phyloP scores from a whole-genome alignment of 2,329 filamentous ascomycete species.

The Xylaria multiplex region DNA sequence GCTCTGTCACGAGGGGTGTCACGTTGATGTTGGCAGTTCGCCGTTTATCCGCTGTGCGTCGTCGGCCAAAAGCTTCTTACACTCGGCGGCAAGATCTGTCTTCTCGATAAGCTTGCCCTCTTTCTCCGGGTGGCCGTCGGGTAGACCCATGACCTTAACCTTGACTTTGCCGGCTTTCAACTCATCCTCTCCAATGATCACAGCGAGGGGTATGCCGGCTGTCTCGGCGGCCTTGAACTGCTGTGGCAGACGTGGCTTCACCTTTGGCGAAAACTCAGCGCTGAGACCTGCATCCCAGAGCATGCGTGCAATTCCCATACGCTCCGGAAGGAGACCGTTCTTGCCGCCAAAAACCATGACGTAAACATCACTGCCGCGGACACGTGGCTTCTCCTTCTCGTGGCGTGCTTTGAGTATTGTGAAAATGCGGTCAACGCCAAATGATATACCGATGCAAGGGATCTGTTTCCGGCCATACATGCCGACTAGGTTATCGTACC shows the following conservation, averaged over 20 bases:
- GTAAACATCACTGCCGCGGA: conserved; percentile 72
- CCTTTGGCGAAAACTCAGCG: conserved; percentile 89
- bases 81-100: conserved; percentile 29
- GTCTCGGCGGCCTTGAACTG: conserved; percentile 93
- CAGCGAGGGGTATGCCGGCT: conserved; percentile 81
- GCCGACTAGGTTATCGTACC: conserved; percentile 80
- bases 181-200: conserved; percentile 94
- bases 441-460: conserved; percentile 81
- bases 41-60: conserved; percentile 27
- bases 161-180: conserved; percentile 83
- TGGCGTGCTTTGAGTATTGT: conserved; percentile 77
- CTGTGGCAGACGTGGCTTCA: conserved; percentile 85
- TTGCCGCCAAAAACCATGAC: conserved; percentile 96
- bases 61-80: conserved; percentile 29
- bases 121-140: conserved; percentile 89
- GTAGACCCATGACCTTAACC: conserved; percentile 79
- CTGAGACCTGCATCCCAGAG: conserved; percentile 92
- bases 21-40: conserved; percentile 3
- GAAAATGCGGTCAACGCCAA: conserved; percentile 83
- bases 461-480: conserved; percentile 81
- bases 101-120: conserved; percentile 76
- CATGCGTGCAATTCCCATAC: conserved; percentile 79
- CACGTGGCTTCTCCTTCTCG: conserved; percentile 53
- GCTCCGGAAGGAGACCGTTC: conserved; percentile 81
- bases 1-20: neutral